Percentiles rank a stretch among this genome's conserved stretches.
Evolutionary conservation across 2,329 filamentous ascomycete species (phyloP).

Genomic region (Cytospora leucostoma): DNA sequence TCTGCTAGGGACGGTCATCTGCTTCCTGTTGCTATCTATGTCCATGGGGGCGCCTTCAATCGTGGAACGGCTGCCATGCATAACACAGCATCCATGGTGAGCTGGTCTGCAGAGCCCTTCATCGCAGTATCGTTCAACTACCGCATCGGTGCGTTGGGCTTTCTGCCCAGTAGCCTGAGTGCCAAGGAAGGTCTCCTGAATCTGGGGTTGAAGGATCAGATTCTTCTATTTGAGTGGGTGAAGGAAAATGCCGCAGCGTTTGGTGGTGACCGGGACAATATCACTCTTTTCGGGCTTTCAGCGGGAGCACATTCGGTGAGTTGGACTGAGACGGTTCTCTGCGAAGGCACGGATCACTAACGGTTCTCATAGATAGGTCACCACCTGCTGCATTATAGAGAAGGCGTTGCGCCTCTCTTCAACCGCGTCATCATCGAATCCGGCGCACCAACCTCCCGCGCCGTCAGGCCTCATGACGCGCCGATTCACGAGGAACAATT

Average conservation of each 20-base stretch:
- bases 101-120: conserved; percentile 46
- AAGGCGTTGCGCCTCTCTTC: conserved; percentile 40
- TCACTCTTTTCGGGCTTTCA: conserved; percentile 51
- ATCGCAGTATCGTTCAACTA: conserved; percentile 53
- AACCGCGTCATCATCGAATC: conserved; percentile 43
- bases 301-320: conserved; percentile 54
- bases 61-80: conserved; percentile 44
- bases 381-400: conserved; percentile 48
- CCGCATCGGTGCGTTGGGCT: conserved; percentile 60
- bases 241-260: conserved; percentile 55
- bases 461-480: conserved; percentile 45
- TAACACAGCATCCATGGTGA: conserved; percentile 53
- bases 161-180: conserved; percentile 54
- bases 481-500: conserved; percentile 52
- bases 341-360: neutral
- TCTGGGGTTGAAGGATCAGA: conserved; percentile 57
- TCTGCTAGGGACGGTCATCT: conserved; percentile 1
- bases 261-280: conserved; percentile 51
- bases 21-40: conserved; percentile 43
- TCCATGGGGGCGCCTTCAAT: conserved; percentile 52
- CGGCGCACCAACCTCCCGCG: conserved; percentile 43
- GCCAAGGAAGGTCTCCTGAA: conserved; percentile 57
- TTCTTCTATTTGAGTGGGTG: conserved; percentile 54
- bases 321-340: neutral
- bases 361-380: conserved; percentile 51